These are phyloP conservation scores for Trichoderma sp. DNA, from an alignment of 2,329 filamentous ascomycete species.

Conservation along the genomic window DNA sequence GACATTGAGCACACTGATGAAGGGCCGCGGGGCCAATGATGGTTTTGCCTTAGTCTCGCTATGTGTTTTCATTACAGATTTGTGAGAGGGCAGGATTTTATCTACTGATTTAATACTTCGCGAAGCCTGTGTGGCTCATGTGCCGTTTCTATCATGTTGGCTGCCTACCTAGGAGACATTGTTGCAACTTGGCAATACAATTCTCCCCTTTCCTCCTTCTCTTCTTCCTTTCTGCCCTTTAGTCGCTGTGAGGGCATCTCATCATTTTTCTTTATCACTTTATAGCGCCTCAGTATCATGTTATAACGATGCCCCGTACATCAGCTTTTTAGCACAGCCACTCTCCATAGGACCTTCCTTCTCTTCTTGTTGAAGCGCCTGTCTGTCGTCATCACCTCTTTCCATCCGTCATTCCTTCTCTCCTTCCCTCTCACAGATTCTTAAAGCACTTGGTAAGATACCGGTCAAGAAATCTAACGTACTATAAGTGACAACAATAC, in stretches of 20 bases:
- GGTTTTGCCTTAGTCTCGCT: too few relatives aligned
- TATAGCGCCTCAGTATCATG: background rate
- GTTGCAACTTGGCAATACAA: background rate
- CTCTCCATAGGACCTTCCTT: background rate
- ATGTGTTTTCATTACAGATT: too few relatives aligned
- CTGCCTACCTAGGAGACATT: background rate
- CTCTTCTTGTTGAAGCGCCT: background rate
- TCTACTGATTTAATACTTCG: too few relatives aligned
- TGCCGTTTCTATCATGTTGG: background rate
- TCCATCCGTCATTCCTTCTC: background rate
- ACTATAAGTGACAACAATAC: background rate
- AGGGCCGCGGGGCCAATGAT: background rate
- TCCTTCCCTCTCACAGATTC: background rate
- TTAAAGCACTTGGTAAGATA: background rate
- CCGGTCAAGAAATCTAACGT: background rate
- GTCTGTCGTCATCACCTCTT: background rate
- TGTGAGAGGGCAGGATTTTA: too few relatives aligned
- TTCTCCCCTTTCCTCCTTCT: background rate
- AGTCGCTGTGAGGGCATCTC: background rate
- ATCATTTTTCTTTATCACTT: background rate
- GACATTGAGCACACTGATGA: background rate
- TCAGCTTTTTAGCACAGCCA: background rate
- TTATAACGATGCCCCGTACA: fast-evolving
- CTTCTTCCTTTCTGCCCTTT: background rate
- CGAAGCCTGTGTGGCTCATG: too few relatives aligned